Percentiles rank a stretch among this genome's conserved stretches.
Evolutionary conservation across 495 filamentous ascomycete species (phyloP).

Genomic region (Aspergillus taichungensis): DNA sequence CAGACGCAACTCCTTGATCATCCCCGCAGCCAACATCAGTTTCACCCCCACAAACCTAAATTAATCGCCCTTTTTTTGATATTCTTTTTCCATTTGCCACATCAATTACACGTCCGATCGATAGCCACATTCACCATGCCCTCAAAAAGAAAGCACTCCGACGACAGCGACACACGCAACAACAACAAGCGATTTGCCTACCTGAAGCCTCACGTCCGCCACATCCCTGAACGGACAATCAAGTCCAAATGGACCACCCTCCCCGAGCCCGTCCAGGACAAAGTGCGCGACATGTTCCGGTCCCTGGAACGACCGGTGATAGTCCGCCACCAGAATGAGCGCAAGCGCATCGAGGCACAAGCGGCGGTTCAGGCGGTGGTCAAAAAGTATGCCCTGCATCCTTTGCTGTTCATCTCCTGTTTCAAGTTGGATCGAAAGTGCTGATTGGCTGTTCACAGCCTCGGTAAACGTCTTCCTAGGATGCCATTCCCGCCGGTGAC

Average conservation of each 20-base stretch:
- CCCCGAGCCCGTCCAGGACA: slow-evolving; percentile 40
- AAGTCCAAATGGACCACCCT: slow-evolving; percentile 51
- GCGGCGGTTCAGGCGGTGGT: slow-evolving; percentile 40
- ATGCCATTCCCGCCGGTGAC: slow-evolving; percentile 53
- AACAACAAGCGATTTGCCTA: slow-evolving; percentile 31
- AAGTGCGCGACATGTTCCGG: slow-evolving; percentile 43
- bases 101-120: background rate
- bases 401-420: too few species aligned
- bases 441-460: slow-evolving; percentile 11
- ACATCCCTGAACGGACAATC: slow-evolving; percentile 48
- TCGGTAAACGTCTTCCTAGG: slow-evolving; percentile 42
- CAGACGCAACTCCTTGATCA: too few species aligned
- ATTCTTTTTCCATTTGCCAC: background rate
- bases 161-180: slow-evolving; percentile 12
- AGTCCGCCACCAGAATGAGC: slow-evolving; percentile 43
- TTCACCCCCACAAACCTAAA: background rate
- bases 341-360: slow-evolving; percentile 48
- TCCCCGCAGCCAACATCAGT: too few species aligned
- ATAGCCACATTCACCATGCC: slow-evolving; percentile 16
- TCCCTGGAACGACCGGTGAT: slow-evolving; percentile 49
- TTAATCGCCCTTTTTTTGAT: background rate
- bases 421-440: too few species aligned
- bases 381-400: slow-evolving; percentile 26
- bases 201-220: slow-evolving; percentile 41
- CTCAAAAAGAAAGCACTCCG: slow-evolving; percentile 29